Conservation (phyloP, 495 filamentous ascomycete species). For the Hyaloscypha bicolor region DNA sequence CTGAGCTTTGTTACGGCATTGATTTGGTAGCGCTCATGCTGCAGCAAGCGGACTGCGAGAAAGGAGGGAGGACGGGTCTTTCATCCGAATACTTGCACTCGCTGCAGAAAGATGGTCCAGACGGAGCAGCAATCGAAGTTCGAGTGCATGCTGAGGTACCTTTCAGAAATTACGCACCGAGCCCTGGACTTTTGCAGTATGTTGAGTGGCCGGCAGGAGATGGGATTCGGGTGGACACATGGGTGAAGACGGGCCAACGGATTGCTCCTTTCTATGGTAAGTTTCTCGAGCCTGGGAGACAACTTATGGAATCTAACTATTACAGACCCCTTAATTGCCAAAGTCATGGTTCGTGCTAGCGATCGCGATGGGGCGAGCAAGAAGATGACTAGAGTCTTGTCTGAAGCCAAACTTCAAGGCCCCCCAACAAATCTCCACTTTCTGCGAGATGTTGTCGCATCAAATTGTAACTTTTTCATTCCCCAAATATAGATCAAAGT, state of each 20-base stretch:
- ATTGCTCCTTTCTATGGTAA: conserved; percentile 54
- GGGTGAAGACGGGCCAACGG: conserved; percentile 57
- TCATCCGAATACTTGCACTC: conserved; percentile 8
- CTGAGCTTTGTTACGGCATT: conserved; percentile 60
- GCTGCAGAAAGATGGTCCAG: conserved; percentile 23
- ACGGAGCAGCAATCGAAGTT: conserved; percentile 55
- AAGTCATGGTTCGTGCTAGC: conserved; percentile 56
- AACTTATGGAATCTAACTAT: background rate
- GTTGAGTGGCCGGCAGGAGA: conserved; percentile 50
- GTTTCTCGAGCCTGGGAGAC: background rate
- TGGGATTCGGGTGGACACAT: conserved; percentile 58
- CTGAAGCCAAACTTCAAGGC: conserved; percentile 50
- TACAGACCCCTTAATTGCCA: conserved; percentile 59
- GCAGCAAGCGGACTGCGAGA: conserved; percentile 28
- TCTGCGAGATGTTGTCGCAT: conserved; percentile 46
- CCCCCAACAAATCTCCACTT: conserved; percentile 61
- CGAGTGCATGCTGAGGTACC: conserved; percentile 66
- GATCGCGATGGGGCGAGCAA: conserved; percentile 46
- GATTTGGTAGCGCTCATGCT: conserved; percentile 58
- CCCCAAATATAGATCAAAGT: too few relatives aligned
- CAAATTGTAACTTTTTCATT: conserved; percentile 19
- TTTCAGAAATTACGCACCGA: conserved; percentile 55
- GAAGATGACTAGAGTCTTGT: conserved; percentile 36
- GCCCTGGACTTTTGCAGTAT: conserved; percentile 57
- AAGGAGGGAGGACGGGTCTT: conserved; percentile 25